Evolutionary conservation across 768 basidiomycete genomes (phyloP), one percentile per base, ranked within the genome.

Genomic region (Lentinula detonsa): DNA sequence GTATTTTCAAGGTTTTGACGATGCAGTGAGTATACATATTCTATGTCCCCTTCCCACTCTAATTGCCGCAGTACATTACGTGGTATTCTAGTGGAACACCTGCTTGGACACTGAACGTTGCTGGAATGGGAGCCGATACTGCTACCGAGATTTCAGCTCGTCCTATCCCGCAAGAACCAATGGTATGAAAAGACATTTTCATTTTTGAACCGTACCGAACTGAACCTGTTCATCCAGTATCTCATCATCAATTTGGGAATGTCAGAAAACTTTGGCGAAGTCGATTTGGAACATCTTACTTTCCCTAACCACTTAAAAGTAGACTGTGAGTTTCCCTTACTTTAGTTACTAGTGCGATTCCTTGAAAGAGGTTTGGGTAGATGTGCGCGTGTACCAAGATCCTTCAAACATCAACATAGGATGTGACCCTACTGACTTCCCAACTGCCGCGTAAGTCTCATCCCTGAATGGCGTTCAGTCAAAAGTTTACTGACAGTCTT

Each of bases 221-320:
- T 53, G 37, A 33, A 45, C 13, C 33, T 6, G 37, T 37, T 43
- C 34, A 18, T 37, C 13, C 68, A 93, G 91, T 93, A 93, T 68
- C 74, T 97, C 64, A 85, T 96, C 63, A 75, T 81, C 65, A 94
- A 95, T 71, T 74, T 94, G 64, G 94, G 93, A 60, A 85, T 96
- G 72, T 94, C 92, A 6, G 73, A 76, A 62, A 89, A 85, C 70
- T 97, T 97, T 67, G 87, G 86, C 10, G 65, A 73, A 4, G 83
- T 94, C 33, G 87, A 96, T 71, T 81, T 90, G 56, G 72, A 76
- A 3, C 74, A 87, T 61, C 76, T 95, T 13, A 75, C 77, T 5
- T 93, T 91, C 75, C 93, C 94, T n/a, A 70, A 72, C 2, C 72
- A 72, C 46, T 75, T 81, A 78, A 68, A 66, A 50, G 69, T 83